Base-by-base conservation (phyloP, 768 basidiomycete species). In the Leccinellum rugosiceps region DNA sequence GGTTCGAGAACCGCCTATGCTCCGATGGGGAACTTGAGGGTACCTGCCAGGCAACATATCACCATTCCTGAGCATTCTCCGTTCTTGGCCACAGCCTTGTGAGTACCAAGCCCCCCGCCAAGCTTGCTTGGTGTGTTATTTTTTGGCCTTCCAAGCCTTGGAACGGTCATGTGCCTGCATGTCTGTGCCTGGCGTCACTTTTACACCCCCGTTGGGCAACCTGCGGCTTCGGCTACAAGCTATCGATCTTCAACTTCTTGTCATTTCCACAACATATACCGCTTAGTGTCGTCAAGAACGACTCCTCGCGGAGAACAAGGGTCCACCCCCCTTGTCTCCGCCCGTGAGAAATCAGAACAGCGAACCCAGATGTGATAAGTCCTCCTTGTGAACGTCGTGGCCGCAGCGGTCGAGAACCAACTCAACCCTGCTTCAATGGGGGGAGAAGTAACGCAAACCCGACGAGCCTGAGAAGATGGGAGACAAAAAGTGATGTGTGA, bases 81-180 rank as follows among this genome's bases (percentile, higher is more conserved):
- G 9, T 10, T 26, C 49, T 51, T 43, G 44, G 41, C 38, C n/a
- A 10, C n/a, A 19, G 38, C n/a, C n/a, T n/a, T 26, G 35, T 25
- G 41, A 21, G 19, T 44, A 38, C 43, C 35, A 21, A 13, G n/a
- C n/a, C n/a, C n/a, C n/a, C 44, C 21, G 14, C 41, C 41, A 43
- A 43, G 55, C 34, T 41, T 19, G 31, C 56, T 58, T 34, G 19
- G 50, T 46, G 19, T 28, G 52, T 15, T 6, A 11, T 6, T 10
- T 44, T 57, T 59, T 63, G 61, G 56, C 44, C 21, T 58, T 25
- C 38, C 38, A 43, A 43, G 41, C 19, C 41, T 43, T 43, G 6
- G 19, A 31, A 14, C 23, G 32, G 21, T 48, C 47, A 48, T 48
- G 48, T 48, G 21, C 47, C 60, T 34, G 41, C 19, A 13, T 5